Conservation (phyloP, 1,139 yeast species). For the Taphrina populina region DNA sequence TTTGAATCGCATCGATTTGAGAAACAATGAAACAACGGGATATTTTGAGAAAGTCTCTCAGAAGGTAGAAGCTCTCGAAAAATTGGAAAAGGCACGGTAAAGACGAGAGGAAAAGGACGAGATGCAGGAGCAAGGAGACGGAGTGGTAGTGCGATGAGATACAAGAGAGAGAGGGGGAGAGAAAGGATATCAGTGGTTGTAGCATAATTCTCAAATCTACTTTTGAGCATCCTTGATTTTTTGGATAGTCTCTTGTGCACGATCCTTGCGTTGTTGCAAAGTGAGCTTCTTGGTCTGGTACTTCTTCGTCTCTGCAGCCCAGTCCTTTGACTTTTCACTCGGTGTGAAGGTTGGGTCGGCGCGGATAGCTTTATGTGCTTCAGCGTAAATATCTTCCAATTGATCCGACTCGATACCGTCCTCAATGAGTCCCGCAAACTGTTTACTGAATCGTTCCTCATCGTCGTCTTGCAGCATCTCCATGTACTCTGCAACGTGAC, state of each 20-base stretch:
- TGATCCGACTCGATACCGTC: conserved; percentile 98
- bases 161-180: too few species aligned
- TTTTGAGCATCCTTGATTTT: conserved; percentile 26
- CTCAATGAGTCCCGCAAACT: conserved; percentile 94
- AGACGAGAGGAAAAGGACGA: neutral
- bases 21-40: conserved; percentile 28
- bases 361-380: conserved; percentile 88
- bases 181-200: too few species aligned
- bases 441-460: conserved; percentile 97
- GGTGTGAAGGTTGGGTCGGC: conserved; percentile 84
- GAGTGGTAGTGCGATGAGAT: conserved; percentile 1
- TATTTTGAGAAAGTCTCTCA: conserved; percentile 21
- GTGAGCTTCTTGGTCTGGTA: conserved; percentile 86
- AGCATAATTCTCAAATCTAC: too few species aligned
- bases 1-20: conserved; percentile 27
- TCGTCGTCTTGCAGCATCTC: conserved; percentile 99
- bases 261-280: conserved; percentile 85
- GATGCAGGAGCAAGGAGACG: neutral
- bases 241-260: conserved; percentile 44
- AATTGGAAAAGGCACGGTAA: conserved; percentile 1
- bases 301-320: conserved; percentile 95
- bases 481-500: conserved; percentile 99
- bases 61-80: conserved; percentile 23
- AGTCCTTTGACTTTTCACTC: conserved; percentile 92
- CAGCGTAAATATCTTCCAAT: conserved; percentile 89